Base-by-base conservation (phyloP, 441 rosid species). In the Syzygium syzygioides region DNA sequence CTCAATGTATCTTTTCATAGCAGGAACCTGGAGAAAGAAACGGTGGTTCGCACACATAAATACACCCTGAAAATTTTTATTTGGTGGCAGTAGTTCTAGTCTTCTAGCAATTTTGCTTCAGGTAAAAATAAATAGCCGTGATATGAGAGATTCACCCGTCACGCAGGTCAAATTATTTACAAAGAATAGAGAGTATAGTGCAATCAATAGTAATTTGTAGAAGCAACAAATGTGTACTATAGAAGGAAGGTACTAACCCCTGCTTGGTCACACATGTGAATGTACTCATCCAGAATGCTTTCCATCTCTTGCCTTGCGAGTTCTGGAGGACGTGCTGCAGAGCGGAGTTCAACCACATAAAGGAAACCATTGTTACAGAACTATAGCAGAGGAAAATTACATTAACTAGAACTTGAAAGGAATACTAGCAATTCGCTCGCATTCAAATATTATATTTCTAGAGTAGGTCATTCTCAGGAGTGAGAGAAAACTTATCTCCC, bases 1-100 rank as follows among this genome's bases (percentile, higher is more conserved):
- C 86, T 89, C 88, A 80, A 89, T 5, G 12, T 57, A 28, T 80
- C 86, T 85, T 57, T 60, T 86, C 86, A 9, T 45, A 2, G 30
- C 88, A 37, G 79, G 68, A 80, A 79, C 90, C 90, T 89, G 86
- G 34, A 26, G 53, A 66, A 88, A 25, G 41, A 88, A 25, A 76
- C 2, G 0, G n/a, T 9, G 3, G 83, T 12, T 23, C 41, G 83
- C 50, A 13, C 52, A 48, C 53, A 0, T 76, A 41, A 76, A 76
- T 76, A 76, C 83, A 12, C 18, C 23, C 53, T 13, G 1, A 45
- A 41, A 41, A 17, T 41, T 76, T 41, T 76, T 23, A 41, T 76
- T 71, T 6, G 83, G n/a, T 45, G 50, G 83, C 53, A 76, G 83
- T 76, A 76, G 83, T 76, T 48, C 11, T 41, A 76, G 83, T 76